phyloP scores from a whole-genome alignment of 176 grass and related monocot species.

The Eleusine indica region DNA sequence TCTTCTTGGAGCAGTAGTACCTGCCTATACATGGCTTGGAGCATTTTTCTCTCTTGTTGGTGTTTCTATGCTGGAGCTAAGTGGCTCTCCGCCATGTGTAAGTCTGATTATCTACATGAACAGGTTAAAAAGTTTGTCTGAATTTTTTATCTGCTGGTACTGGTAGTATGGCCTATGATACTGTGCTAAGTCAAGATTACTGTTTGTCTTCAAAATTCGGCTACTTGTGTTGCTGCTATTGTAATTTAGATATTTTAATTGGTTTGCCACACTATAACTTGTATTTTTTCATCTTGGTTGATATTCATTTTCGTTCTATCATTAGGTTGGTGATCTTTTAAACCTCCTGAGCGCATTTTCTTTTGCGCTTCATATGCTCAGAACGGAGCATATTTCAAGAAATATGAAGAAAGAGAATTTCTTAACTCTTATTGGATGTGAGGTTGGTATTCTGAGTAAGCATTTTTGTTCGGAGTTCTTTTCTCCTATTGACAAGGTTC shows the following conservation, averaged over 20 bases:
- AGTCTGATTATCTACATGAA: constrained; percentile 41
- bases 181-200: background rate
- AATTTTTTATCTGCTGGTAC: constrained; percentile 8
- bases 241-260: constrained; percentile 16
- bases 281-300: background rate
- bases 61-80: constrained; percentile 55
- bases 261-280: background rate
- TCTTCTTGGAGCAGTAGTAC: constrained; percentile 53
- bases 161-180: background rate
- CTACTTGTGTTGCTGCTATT: background rate
- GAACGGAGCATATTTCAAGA: constrained; percentile 55
- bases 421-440: constrained; percentile 48
- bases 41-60: constrained; percentile 53
- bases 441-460: constrained; percentile 43
- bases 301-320: background rate
- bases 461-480: background rate
- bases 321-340: constrained; percentile 57
- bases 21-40: constrained; percentile 52
- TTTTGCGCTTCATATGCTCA: constrained; percentile 64
- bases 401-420: constrained; percentile 52
- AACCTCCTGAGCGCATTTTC: constrained; percentile 49
- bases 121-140: constrained; percentile 35
- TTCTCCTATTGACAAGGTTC: background rate
- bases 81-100: constrained; percentile 64
- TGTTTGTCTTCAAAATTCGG: background rate